Evolutionary conservation across 129 eudicot genomes (phyloP), one percentile per base, ranked within the genome.

Genomic region (Centrapalus pauciflorus): DNA sequence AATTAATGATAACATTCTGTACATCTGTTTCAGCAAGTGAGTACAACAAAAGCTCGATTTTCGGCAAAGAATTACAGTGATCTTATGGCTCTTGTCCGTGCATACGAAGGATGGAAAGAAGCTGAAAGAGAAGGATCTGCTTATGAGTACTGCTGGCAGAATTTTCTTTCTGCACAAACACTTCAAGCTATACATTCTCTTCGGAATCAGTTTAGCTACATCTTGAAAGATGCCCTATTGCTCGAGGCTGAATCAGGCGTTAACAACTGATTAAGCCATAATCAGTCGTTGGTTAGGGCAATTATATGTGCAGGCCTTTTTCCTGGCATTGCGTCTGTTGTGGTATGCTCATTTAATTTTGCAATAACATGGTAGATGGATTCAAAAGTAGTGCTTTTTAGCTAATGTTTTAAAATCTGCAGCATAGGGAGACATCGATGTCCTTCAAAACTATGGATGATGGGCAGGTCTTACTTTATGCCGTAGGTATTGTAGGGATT

Each of bases 371-470:
- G n/a, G n/a, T n/a, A n/a, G n/a, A n/a, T n/a, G n/a, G n/a, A n/a
- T n/a, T n/a, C n/a, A n/a, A n/a, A n/a, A n/a, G n/a, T n/a, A n/a
- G n/a, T n/a, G n/a, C 28, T 49, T 46, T 23, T 20, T 46, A 46
- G 29, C 45, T 58, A 0, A 35, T 24, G 43, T 66, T 37, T 59
- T 11, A 61, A 72, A 10, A n/a, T 77, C 28, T 84, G 83, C 99
- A 93, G 99, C 96, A 86, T 72, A 80, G 99, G 70, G 99, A 94
- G 85, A 76, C 97, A 55, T 86, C 99, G 10, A 89, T 94, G 99
- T 94, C 97, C 27, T 94, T 86, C 71, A 94, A 94, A 73, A 94
- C 99, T 54, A 89, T 89, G 99, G 99, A 89, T 74, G 99, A 94
- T 75, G 99, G 99, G 50, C 99, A 82, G 71, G 97, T 94, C 56